Percentiles rank a stretch among this genome's conserved stretches.
phyloP scores from a whole-genome alignment of 192 early-diverging fungal genomes.

The Coemansia interrupta region DNA sequence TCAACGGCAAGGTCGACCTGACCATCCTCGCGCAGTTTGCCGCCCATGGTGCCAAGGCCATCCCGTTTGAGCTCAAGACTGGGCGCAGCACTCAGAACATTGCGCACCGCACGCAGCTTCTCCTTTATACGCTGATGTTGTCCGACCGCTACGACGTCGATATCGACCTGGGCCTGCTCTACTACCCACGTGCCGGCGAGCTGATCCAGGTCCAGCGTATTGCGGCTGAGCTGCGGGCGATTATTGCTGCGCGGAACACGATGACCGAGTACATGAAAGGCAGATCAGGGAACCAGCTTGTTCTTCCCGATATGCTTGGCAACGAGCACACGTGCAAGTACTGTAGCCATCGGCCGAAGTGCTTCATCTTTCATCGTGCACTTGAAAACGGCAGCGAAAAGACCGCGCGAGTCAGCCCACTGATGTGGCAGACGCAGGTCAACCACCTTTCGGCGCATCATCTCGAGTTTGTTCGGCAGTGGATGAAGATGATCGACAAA shows the following conservation, averaged over 20 bases:
- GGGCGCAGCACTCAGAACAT: conserved; percentile 61
- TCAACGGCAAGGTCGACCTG: conserved; percentile 91
- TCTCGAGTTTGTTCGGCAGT: conserved; percentile 70
- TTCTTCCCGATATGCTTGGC: conserved; percentile 70
- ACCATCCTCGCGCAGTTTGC: conserved; percentile 45
- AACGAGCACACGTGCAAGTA: conserved; percentile 60
- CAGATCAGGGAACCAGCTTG: neutral
- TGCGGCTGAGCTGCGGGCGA: conserved; percentile 63
- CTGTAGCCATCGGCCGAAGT: conserved; percentile 65
- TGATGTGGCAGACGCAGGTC: conserved; percentile 61
- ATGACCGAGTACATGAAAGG: conserved; percentile 59
- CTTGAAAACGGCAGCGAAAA: conserved; percentile 64
- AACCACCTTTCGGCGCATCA: conserved; percentile 59
- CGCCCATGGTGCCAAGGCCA: conserved; percentile 42
- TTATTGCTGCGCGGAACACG: conserved; percentile 74
- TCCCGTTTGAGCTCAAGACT: conserved; percentile 89
- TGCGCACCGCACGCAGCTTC: conserved; percentile 77
- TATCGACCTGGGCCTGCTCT: conserved; percentile 66
- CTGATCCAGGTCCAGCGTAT: conserved; percentile 60
- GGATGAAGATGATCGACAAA: conserved; percentile 69
- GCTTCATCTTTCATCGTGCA: conserved; percentile 68
- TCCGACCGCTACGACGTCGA: conserved; percentile 77
- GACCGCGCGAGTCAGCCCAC: conserved; percentile 55
- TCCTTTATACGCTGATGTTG: conserved; percentile 81
- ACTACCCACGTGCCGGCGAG: conserved; percentile 71